These are phyloP conservation scores for Elongisporangium undulatum DNA, from an alignment of 352 stramenopile species.

Conservation along the genomic window DNA sequence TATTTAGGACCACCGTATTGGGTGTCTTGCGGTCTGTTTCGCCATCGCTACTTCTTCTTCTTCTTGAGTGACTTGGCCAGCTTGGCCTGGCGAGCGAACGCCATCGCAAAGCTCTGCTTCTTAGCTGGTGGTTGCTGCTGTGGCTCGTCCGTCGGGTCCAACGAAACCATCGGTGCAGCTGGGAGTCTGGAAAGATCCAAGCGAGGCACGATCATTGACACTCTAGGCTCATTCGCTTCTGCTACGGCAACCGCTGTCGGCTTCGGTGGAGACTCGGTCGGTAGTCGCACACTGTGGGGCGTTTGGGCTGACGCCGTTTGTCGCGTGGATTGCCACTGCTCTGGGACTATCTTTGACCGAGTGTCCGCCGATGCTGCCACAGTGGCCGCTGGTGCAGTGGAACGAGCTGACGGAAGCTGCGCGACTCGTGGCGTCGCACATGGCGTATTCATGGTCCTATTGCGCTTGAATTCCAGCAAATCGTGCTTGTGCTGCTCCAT, in stretches of 20 bases:
- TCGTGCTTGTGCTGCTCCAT: constrained; percentile 77
- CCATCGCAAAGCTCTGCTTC: neutral
- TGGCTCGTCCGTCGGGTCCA: neutral
- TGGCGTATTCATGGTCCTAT: constrained; percentile 10
- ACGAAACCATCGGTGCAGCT: neutral
- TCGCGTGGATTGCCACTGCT: constrained; percentile 63
- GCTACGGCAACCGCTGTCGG: neutral
- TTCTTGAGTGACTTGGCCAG: neutral
- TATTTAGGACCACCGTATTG: neutral
- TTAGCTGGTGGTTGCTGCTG: neutral
- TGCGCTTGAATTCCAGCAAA: constrained; percentile 53
- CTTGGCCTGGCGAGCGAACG: neutral
- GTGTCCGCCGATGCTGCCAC: constrained; percentile 5
- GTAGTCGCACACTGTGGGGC: neutral
- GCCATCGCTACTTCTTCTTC: neutral
- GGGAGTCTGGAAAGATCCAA: neutral
- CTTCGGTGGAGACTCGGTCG: neutral
- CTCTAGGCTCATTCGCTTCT: neutral
- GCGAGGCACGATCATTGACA: neutral
- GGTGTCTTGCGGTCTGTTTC: neutral
- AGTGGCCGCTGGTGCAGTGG: constrained; percentile 10
- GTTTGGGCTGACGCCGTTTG: constrained; percentile 20
- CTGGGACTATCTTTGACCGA: constrained; percentile 15
- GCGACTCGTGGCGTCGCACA: constrained; percentile 12
- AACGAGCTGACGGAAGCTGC: constrained; percentile 16